Base-by-base conservation (phyloP, 306 rosid species). In the Hylodesmum podocarpum region DNA sequence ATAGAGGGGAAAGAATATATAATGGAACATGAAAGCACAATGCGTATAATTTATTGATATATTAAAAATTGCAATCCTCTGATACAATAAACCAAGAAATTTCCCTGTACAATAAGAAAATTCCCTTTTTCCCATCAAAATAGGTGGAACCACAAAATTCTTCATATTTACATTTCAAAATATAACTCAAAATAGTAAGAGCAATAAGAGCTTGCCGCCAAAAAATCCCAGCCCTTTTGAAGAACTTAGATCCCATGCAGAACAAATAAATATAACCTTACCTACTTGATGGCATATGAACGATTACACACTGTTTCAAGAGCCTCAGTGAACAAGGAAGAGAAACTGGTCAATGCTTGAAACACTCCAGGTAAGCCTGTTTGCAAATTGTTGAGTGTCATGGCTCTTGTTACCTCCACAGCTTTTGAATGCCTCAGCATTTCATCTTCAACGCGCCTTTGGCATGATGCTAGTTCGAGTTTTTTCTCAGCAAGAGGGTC, bases 351-450 rank as follows among this genome's bases (percentile, higher is more conserved):
- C 87, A 96, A 57, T 11, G 99, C 98, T 68, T 88, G 98, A 58
- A 96, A 96, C 7, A 96, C 99, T 22, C 98, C 99, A 4, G 99
- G 99, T 86, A 96, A 87, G 8, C 98, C 99, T 19, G 99, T 96
- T 66, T 96, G 99, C 34, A 96, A 91, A 81, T 96, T 83, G 80
- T 96, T 92, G 15, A 96, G 90, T 0, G 99, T 96, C 99, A 92
- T 82, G 22, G 98, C 97, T 85, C 98, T 87, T 3, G 99, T 96
- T 57, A 89, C 94, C 87, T 92, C 97, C 6, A 79, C 91, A 8
- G 99, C 93, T 80, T 92, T 96, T 0, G 97, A 87, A 84, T 96
- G 97, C 83, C 68, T 92, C 83, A 80, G 65, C 93, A 92, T 86
- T 86, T 96, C 99, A 18, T 96, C 99, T 84, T 89, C 96, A 0